Percentiles rank a stretch among this genome's conserved stretches.
Conservation (phyloP, 768 basidiomycete species). For the Suillus paluster region DNA sequence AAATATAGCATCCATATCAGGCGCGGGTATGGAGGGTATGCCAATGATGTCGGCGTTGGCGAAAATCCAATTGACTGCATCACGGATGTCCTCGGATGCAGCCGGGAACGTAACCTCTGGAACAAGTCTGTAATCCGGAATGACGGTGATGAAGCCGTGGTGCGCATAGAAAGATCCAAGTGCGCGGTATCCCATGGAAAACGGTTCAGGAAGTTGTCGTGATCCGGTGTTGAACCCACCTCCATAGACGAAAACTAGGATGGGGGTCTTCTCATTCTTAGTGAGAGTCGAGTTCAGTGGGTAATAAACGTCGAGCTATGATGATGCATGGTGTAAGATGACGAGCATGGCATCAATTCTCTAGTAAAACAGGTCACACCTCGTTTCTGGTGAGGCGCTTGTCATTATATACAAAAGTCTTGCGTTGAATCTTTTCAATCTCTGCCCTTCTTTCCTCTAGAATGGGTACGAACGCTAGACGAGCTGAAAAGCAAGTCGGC, state of each 20-base stretch:
- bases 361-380: background rate
- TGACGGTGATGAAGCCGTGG: constrained; percentile 62
- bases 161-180: constrained; percentile 66
- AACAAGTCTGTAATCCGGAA: constrained; percentile 70
- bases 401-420: constrained; percentile 60
- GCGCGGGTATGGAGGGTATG: constrained; percentile 21
- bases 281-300: constrained; percentile 39
- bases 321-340: background rate
- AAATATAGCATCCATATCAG: constrained; percentile 49
- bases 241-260: constrained; percentile 70
- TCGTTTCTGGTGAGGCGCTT: constrained; percentile 2
- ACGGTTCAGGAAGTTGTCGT: constrained; percentile 49
- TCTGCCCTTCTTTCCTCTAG: constrained; percentile 50
- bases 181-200: constrained; percentile 56
- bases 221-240: constrained; percentile 62
- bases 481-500: constrained; percentile 39
- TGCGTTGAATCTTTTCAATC: constrained; percentile 52
- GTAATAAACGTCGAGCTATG: constrained; percentile 71
- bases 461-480: constrained; percentile 51
- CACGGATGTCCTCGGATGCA: constrained; percentile 59
- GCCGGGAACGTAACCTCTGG: constrained; percentile 61
- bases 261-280: constrained; percentile 40
- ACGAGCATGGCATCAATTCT: background rate
- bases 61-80: constrained; percentile 60
- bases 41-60: constrained; percentile 36